Conservation (phyloP, 352 stramenopile species). For the Phytophthora vignae region DNA sequence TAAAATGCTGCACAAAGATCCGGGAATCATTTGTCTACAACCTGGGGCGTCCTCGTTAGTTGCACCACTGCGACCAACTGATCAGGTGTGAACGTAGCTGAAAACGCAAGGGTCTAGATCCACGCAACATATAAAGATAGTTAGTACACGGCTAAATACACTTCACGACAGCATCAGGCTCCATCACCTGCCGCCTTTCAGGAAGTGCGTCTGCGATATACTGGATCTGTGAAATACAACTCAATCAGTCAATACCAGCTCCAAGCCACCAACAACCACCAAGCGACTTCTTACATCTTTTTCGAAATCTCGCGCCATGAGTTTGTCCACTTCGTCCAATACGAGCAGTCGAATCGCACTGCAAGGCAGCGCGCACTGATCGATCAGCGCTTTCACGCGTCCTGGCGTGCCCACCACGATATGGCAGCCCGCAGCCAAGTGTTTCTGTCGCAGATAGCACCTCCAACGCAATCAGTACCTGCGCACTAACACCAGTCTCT, state of each 20-base stretch:
- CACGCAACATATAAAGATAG: conserved; percentile 2
- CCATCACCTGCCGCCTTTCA: conserved; percentile 63
- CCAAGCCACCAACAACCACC: neutral
- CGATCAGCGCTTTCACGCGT: conserved; percentile 74
- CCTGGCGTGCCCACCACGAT: conserved; percentile 80
- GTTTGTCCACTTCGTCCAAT: conserved; percentile 87
- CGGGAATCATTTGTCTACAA: conserved; percentile 14
- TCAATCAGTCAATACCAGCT: conserved; percentile 2
- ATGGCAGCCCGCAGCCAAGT: conserved; percentile 57
- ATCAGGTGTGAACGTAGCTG: conserved; percentile 78
- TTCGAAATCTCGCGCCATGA: conserved; percentile 73
- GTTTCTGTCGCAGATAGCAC: conserved; percentile 28
- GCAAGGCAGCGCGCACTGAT: conserved; percentile 57
- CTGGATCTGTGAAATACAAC: conserved; percentile 55
- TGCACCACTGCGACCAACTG: conserved; percentile 57
- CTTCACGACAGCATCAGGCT: neutral
- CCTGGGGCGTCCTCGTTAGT: conserved; percentile 76
- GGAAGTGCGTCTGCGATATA: conserved; percentile 65
- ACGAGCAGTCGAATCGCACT: conserved; percentile 68
- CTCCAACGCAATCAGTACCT: conserved; percentile 2
- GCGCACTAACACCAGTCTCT: neutral
- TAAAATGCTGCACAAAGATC: neutral
- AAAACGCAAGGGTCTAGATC: conserved; percentile 76
- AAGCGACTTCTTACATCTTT: conserved; percentile 48
- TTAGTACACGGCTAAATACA: neutral